Evolutionary conservation across 2,329 filamentous ascomycete species (phyloP).

Genomic region (Fusarium sacchari): DNA sequence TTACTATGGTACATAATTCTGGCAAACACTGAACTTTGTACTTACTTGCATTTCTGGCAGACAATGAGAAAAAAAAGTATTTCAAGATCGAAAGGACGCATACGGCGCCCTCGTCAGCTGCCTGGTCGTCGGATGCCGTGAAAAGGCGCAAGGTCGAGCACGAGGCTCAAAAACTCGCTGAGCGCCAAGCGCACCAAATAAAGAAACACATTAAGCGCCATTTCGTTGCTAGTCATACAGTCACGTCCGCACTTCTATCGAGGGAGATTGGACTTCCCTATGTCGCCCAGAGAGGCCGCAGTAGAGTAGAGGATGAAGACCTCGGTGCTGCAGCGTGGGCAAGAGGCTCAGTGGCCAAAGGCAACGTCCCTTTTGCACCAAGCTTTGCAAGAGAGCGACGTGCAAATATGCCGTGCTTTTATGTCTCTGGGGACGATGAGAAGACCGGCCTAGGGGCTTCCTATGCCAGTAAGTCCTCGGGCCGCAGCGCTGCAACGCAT

Average conservation of each 20-base stretch:
- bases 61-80: slow-evolving; percentile 69
- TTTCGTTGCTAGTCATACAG: slow-evolving; percentile 47
- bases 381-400: slow-evolving; percentile 41
- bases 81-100: slow-evolving; percentile 72
- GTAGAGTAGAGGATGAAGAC: slow-evolving; percentile 39
- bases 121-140: slow-evolving; percentile 68
- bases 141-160: slow-evolving; percentile 64
- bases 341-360: slow-evolving; percentile 52
- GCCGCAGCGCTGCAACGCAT: not conserved
- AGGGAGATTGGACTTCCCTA: slow-evolving; percentile 41
- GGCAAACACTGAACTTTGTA: not conserved
- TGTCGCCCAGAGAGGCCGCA: slow-evolving; percentile 32
- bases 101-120: slow-evolving; percentile 59
- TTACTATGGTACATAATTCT: slow-evolving; percentile 59
- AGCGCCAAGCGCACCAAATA: slow-evolving; percentile 45
- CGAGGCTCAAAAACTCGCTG: slow-evolving; percentile 43
- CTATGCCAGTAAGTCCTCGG: slow-evolving; percentile 55
- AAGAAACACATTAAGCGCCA: slow-evolving; percentile 54
- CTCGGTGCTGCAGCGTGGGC: slow-evolving; percentile 52
- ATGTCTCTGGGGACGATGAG: slow-evolving; percentile 52
- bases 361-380: slow-evolving; percentile 50
- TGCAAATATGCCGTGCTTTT: slow-evolving; percentile 54
- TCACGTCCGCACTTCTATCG: slow-evolving; percentile 43
- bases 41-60: slow-evolving; percentile 46
- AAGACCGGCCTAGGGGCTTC: slow-evolving; percentile 54